phyloP scores from a whole-genome alignment of 352 stramenopile genomes.

The Phytophthora citrophthora region DNA sequence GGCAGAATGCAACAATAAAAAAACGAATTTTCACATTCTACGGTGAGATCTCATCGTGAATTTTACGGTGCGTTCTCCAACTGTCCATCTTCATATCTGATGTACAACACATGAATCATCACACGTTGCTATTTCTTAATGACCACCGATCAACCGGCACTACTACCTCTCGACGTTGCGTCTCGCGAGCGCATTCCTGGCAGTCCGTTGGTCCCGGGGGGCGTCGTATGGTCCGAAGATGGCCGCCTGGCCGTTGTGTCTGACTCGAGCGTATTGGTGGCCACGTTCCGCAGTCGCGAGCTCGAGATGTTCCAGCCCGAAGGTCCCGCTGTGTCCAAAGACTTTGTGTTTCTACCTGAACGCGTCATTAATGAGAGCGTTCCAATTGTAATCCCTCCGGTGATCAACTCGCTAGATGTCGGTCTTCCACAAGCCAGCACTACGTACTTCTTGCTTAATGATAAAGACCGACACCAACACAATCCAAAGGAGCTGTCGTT shows the following conservation, averaged over 20 bases:
- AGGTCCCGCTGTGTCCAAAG: conserved; percentile 79
- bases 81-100: conserved; percentile 1
- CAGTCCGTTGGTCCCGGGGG: conserved; percentile 70
- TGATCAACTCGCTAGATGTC: conserved; percentile 44
- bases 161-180: conserved; percentile 36
- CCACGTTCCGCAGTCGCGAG: conserved; percentile 79
- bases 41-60: too few relatives aligned
- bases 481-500: conserved; percentile 86
- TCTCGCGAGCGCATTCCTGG: conserved; percentile 78
- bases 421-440: conserved; percentile 40
- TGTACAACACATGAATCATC: conserved; percentile 17
- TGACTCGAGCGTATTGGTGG: conserved; percentile 78
- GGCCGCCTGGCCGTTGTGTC: conserved; percentile 74
- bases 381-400: conserved; percentile 55
- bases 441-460: conserved; percentile 73
- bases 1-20: too few relatives aligned
- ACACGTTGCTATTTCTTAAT: too few relatives aligned
- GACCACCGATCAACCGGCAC: conserved; percentile 30
- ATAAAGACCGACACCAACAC: conserved; percentile 71
- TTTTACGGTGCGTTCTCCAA: background rate
- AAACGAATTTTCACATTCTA: too few relatives aligned
- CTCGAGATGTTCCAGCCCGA: conserved; percentile 85
- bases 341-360: conserved; percentile 78
- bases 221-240: conserved; percentile 77
- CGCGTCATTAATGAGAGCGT: conserved; percentile 47